These are phyloP conservation scores for Micractinium conductrix DNA, from an alignment of 139 green algal genomes.

Conservation along the genomic window DNA sequence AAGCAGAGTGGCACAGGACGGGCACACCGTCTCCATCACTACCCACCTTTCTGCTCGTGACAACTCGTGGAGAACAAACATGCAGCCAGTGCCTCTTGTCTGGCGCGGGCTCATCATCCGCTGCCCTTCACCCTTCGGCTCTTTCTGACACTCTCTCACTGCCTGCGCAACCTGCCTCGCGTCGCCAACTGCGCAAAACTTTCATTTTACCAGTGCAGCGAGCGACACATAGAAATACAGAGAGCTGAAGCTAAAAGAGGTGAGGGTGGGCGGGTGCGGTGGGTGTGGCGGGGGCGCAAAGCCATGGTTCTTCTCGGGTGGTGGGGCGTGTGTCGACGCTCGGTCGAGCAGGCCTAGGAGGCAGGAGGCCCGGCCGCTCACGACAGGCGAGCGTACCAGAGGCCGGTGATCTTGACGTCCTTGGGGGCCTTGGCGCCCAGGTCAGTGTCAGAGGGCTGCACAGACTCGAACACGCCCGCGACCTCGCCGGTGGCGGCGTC, in stretches of 20 bases:
- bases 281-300: too few species aligned
- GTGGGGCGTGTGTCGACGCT: too few species aligned
- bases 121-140: too few species aligned
- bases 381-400: conserved; percentile 68
- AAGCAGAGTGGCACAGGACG: too few species aligned
- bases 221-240: background rate
- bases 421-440: conserved; percentile 98
- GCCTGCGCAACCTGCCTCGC: too few species aligned
- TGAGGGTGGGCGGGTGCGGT: background rate
- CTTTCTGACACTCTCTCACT: too few species aligned
- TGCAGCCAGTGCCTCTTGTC: background rate
- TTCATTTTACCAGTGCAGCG: background rate
- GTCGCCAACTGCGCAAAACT: too few species aligned
- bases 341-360: too few species aligned
- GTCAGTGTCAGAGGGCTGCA: conserved; percentile 99
- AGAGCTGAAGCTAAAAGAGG: conserved; percentile 4
- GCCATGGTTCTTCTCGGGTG: conserved; percentile 3
- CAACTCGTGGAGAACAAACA: background rate
- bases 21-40: too few species aligned
- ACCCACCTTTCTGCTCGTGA: background rate
- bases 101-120: too few species aligned
- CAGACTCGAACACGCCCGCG: conserved; percentile 96
- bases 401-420: conserved; percentile 98
- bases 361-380: background rate
- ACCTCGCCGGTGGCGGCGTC: conserved; percentile 94